Evolutionary conservation across 768 basidiomycete species (phyloP), one percentile per base, ranked within the genome.

Genomic region (Tylopilus rubrobrunneus): DNA sequence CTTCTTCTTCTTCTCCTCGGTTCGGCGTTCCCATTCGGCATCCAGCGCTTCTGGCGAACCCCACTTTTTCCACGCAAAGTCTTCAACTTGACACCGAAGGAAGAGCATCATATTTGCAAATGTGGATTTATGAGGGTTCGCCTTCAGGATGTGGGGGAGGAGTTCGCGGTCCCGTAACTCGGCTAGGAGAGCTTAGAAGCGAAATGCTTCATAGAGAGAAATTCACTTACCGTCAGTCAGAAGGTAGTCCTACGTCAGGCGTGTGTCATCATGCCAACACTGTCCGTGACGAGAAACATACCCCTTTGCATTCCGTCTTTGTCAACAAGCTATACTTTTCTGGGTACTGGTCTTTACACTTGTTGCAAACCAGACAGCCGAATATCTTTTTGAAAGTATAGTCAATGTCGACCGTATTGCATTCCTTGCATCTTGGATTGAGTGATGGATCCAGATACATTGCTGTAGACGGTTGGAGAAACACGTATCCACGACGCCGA

Each of bases 71-170:
- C 87, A 97, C 5, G 97, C 96, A 71, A 95, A 98, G 43, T 86
- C 90, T 69, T 99, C 97, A 2, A 97, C 92, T 69, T 98, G 96
- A 64, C 76, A 87, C 33, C 97, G 85, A 5, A 98, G 77, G 72
- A 89, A 98, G 21, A 99, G 79, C 97, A 98, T 98, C 97, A 98
- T 98, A 76, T 98, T 99, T 34, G 90, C 89, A 66, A 90, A 98
- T 0, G 92, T 95, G 11, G 93, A 89, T 59, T 90, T 88, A 74
- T 97, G 94, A 4, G 92, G 95, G 68, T 98, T 98, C 19, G 92
- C 89, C 65, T 95, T 92, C 53, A 98, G 78, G 25, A 96, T 76
- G 69, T 99, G 97, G 0, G 96, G 97, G 59, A 99, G 81, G 17
- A 88, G 74, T 61, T 97, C 92, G 63, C 90, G 84, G 66, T 99